Evolutionary conservation across 2,329 filamentous ascomycete genomes (phyloP), one percentile per base, ranked within the genome.

Genomic region (Sporothrix luriei): DNA sequence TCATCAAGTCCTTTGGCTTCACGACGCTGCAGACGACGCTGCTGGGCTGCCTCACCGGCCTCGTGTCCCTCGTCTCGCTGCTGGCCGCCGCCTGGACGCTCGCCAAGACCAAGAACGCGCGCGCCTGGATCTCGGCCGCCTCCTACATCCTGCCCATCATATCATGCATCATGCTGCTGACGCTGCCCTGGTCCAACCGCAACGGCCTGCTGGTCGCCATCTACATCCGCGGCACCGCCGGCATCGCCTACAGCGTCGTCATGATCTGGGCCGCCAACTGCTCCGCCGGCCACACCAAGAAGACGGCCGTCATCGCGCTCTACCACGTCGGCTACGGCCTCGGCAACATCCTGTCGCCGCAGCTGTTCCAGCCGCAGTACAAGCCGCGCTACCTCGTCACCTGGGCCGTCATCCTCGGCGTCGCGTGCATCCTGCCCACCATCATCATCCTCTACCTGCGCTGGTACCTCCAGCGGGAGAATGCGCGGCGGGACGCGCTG

Each of bases 231-330:
- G 64, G 61, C n/a, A 69, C 70, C 4, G 55, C 49, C 21, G 68
- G 70, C 33, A 62, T 71, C 21, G 51, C 70, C 33, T 71, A 71
- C 57, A 71, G 70, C 40, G 64, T 71, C 14, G 70, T 71, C 51
- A 76, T 85, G 0, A 81, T 80, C 0, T 79, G 85, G 70, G 81
- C 82, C 54, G 84, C 82, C 0, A 82, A 82, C 49, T 85, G 86
- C 73, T 83, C 81, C 0, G 82, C 80, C 1, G 86, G 86, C 0
- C 85, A 88, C 72, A 87, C 86, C 1, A 89, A 89, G 75, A 88
- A 90, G 75, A 87, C 89, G 64, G 84, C 88, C 38, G 87, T 87
- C 19, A 88, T 87, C 33, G 86, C 84, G 0, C 83, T 87, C 69
- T 80, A 88, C 4, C 88, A 87, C 78, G 80, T 89, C 19, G 86